Conservation (phyloP, 352 stramenopile genomes). For the Phytophthora aleatoria region DNA sequence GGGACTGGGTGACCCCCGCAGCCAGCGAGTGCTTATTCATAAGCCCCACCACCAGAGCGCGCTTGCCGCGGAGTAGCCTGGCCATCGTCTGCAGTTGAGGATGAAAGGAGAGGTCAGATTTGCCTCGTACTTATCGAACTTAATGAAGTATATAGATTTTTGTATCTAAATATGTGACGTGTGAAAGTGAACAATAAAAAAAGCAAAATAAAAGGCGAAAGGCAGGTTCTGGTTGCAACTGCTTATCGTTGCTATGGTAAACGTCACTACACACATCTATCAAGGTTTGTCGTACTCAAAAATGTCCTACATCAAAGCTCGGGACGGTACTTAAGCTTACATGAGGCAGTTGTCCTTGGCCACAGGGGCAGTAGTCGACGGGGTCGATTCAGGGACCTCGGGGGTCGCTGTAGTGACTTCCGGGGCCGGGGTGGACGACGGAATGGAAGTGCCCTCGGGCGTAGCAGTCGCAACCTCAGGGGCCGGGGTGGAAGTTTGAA, state of each 20-base stretch:
- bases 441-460: not conserved
- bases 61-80: constrained; percentile 62
- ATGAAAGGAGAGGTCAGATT: too few relatives aligned
- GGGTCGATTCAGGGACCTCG: not conserved
- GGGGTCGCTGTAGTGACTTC: not conserved
- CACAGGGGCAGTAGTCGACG: not conserved
- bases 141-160: too few relatives aligned
- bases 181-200: too few relatives aligned
- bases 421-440: not conserved
- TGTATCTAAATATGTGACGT: too few relatives aligned
- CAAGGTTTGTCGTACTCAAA: not conserved
- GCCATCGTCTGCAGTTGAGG: constrained; percentile 2
- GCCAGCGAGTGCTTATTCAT: constrained; percentile 92
- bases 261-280: not conserved
- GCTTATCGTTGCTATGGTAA: not conserved
- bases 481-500: not conserved
- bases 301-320: not conserved
- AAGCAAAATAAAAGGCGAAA: too few relatives aligned
- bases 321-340: not conserved
- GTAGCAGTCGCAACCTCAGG: not conserved
- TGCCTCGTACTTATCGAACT: too few relatives aligned
- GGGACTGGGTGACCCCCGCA: constrained; percentile 64
- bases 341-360: not conserved
- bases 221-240: too few relatives aligned
- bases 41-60: constrained; percentile 86